Conservation (phyloP, 352 stramenopile species). For the Globisporangium alternatum region DNA sequence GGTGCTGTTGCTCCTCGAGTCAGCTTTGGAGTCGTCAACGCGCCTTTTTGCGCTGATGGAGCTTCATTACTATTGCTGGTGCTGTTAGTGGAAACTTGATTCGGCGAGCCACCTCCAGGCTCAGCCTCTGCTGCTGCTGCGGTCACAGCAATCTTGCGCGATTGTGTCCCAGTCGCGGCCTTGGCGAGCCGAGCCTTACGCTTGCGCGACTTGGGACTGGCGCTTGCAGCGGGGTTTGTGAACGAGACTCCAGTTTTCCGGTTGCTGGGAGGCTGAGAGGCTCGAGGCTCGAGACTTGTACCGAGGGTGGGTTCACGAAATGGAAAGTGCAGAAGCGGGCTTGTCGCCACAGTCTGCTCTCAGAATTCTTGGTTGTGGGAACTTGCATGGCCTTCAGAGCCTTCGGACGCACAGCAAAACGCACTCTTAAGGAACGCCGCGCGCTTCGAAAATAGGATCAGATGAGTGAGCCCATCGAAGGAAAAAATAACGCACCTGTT, state of each 20-base stretch:
- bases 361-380: too few species aligned
- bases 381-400: too few species aligned
- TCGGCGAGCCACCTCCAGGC: neutral
- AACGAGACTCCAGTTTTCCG: conserved; percentile 6
- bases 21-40: neutral
- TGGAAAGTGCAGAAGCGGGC: too few species aligned
- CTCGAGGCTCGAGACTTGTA: neutral
- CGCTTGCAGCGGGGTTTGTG: neutral
- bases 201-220: neutral
- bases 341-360: too few species aligned
- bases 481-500: too few species aligned
- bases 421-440: too few species aligned
- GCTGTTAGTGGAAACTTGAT: neutral
- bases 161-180: neutral
- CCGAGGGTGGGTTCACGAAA: too few species aligned
- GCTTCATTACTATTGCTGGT: neutral
- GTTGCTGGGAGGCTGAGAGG: neutral
- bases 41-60: too few species aligned
- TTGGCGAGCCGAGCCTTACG: conserved; percentile 5
- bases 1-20: neutral
- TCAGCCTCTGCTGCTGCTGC: neutral
- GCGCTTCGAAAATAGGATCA: too few species aligned
- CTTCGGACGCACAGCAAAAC: too few species aligned
- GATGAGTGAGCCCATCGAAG: too few species aligned
- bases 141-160: conserved; percentile 7